These are phyloP conservation scores for Zoysia japonica DNA, from an alignment of 176 grass and related monocot genomes.

Conservation along the genomic window DNA sequence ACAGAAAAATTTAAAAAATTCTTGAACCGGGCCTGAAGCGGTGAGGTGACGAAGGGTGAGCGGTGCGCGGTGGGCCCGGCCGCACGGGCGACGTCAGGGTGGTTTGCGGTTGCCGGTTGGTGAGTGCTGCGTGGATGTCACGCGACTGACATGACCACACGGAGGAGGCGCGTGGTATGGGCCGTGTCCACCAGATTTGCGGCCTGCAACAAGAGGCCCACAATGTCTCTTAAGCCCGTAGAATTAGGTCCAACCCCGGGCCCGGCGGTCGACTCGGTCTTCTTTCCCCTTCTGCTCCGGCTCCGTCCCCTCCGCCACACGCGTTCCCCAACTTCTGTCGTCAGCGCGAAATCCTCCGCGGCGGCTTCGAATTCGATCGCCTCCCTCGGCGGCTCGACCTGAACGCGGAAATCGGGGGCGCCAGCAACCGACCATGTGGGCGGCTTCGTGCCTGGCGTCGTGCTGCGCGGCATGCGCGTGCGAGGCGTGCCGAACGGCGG, in stretches of 20 bases:
- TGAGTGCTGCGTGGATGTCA: background rate
- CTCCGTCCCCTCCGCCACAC: no score
- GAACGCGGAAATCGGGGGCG: background rate
- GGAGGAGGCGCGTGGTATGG: background rate
- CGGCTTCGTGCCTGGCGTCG: constrained; percentile 95
- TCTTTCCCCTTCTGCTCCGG: no score
- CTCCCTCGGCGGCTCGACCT: background rate
- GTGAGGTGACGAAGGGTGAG: no score
- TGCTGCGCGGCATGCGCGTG: constrained; percentile 99
- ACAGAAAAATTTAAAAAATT: no score
- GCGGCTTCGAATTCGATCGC: background rate
- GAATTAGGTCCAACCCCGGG: background rate
- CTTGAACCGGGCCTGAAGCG: no score
- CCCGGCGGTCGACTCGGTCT: no score
- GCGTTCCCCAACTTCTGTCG: no score
- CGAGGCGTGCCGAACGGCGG: constrained; percentile 97
- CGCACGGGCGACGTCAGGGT: background rate
- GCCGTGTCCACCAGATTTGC: background rate
- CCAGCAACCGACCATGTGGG: constrained; percentile 64
- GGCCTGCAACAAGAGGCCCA: background rate
- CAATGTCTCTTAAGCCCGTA: background rate
- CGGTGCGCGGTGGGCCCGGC: background rate
- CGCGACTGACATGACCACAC: background rate
- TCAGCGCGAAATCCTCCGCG: no score
- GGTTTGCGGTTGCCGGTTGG: background rate